phyloP scores from a whole-genome alignment of 2,329 filamentous ascomycete species.

The Penicillium nordicum region DNA sequence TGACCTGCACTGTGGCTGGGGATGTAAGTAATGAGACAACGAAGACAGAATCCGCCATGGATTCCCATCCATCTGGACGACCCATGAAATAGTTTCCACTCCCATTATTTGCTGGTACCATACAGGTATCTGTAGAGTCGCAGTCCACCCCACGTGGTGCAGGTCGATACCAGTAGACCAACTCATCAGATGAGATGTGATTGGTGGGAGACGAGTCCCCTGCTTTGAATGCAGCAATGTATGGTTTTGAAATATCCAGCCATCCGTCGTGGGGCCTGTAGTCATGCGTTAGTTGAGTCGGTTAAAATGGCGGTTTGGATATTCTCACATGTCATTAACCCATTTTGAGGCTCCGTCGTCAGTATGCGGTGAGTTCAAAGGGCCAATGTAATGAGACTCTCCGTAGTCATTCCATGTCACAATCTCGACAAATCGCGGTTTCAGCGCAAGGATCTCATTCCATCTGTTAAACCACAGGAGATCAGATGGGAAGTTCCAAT shows the following conservation, averaged over 20 bases:
- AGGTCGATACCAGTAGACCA: slow-evolving; percentile 57
- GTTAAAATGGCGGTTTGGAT: not conserved
- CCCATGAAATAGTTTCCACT: slow-evolving; percentile 54
- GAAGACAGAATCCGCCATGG: slow-evolving; percentile 52
- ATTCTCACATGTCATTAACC: slow-evolving; percentile 47
- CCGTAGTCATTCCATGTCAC: slow-evolving; percentile 54
- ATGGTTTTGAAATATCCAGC: slow-evolving; percentile 53
- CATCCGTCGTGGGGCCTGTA: slow-evolving; percentile 52
- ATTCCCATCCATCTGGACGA: slow-evolving; percentile 51
- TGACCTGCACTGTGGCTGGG: slow-evolving; percentile 44
- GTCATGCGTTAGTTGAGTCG: not conserved
- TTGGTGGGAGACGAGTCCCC: slow-evolving; percentile 35
- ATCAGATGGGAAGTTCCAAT: slow-evolving; percentile 50
- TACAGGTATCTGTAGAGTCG: slow-evolving; percentile 52
- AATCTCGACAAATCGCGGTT: slow-evolving; percentile 50
- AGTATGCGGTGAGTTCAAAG: slow-evolving; percentile 40
- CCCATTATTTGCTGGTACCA: slow-evolving; percentile 45
- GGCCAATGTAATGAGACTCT: slow-evolving; percentile 54
- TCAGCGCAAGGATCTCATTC: slow-evolving; percentile 43
- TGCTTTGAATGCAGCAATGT: slow-evolving; percentile 53
- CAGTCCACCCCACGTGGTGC: slow-evolving; percentile 49
- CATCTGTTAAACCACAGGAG: slow-evolving; percentile 45
- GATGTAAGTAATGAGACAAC: slow-evolving; percentile 50
- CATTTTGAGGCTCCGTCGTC: slow-evolving; percentile 46
- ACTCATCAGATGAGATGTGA: slow-evolving; percentile 48